Evolutionary conservation across 108 stramenopile species (phyloP), one percentile per base, ranked within the genome.

Genomic region (Poteriospumella lacustris): DNA sequence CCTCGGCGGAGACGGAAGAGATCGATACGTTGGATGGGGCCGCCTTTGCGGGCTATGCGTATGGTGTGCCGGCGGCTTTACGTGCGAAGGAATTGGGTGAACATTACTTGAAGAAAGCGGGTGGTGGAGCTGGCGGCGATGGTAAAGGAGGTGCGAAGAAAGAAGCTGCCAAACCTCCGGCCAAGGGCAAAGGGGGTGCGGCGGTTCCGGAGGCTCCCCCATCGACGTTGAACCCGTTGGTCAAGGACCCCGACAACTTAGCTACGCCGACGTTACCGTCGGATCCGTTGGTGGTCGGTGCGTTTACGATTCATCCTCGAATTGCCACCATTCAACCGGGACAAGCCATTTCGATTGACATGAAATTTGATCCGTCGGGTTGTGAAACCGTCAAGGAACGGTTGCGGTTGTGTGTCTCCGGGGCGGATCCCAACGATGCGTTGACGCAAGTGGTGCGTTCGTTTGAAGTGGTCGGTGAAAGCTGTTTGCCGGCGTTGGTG

Each of bases 381-480:
- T 68, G 59, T 26, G 44, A 43, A 9, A 60, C 67, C 1, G 68
- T 44, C 40, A 47, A 52, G 38, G 80, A 81, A 58, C 33, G 42
- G 0, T 2, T 83, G 19, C 41, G 58, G 52, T 56, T 85, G 31
- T 9, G 43, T 1, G 43, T 83, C 36, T 69, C 67, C 42, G 85
- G 85, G 1, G 73, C 76, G 56, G 52, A 83, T 9, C 76, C 78
- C 0, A 5, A n/a, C 34, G 80, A 81, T 31, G 12, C 24, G 38
- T 43, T 58, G 31, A 24, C 75, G 34, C 34, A 40, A 33, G 42
- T 52, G 3, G 41, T 44, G 26, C n/a, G 9, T 3, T 26, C 44
- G 39, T 88, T 85, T 77, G 88, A 88, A 43, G 42, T 87, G 28
- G 42, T 87, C 43, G 88, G 82, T 26, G 88, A 88, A 68, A 69